Base-by-base conservation (phyloP, 1,139 yeast species). In the Suhomyces anneliseae region DNA sequence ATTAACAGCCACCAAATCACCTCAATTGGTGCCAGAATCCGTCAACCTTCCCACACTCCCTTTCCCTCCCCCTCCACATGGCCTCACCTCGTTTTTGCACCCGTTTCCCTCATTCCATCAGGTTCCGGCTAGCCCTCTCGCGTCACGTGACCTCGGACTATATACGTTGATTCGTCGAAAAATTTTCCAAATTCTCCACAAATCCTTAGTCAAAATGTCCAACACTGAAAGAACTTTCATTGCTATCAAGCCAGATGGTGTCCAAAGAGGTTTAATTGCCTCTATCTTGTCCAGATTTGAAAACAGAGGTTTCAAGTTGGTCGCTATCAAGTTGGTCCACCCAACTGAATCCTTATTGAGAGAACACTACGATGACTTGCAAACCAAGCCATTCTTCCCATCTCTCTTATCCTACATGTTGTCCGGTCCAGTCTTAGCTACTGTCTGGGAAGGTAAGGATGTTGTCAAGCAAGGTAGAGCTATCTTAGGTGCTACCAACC, bases 371-470 rank as follows among this genome's bases (percentile, higher is more conserved):
- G 85, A 83, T 56, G 99, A 93, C 79, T 89, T 93, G 75, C 93
- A 87, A 74, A 76, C 82, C 68, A 93, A 93, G 83, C 96, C 98
- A 67, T 93, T 93, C 82, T 93, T 92, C 95, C 97, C 98, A 71
- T 83, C 90, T 58, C 82, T 93, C 76, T 82, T 90, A 70, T 81
- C 90, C 62, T 92, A 92, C 90, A 93, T 95, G 99, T 81, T 82
- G 72, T 90, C 97, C 57, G 99, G 99, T 64, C 99, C 99, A 71
- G 89, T 95, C 63, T 83, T 93, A 66, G 99, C 99, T 64, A 95
- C 97, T 71, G 98, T 92, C 65, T 95, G 99, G 99, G 98, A 95
- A 79, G 99, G 99, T 78, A 93, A 92, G 83, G 97, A 93, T 70
- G 99, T 85, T 72, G 99, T 95, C 75, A 90, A 90, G 82, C 96